These are phyloP conservation scores for Pterulicium gracile DNA, from an alignment of 1,284 basidiomycete genomes.

Conservation along the genomic window DNA sequence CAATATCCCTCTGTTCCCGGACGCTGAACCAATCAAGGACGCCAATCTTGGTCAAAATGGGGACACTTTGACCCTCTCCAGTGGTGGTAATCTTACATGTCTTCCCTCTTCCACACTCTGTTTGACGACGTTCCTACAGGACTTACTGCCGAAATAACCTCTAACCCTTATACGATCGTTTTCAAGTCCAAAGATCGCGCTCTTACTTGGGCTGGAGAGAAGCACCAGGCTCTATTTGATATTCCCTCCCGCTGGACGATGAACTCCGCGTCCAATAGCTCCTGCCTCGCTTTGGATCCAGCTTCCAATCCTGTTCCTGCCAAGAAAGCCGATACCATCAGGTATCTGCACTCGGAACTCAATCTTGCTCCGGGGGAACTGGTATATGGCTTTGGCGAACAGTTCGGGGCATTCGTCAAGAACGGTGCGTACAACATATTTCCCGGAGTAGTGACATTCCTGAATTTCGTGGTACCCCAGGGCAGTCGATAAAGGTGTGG, in stretches of 20 bases:
- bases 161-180: slow-evolving; percentile 50
- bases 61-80: slow-evolving; percentile 22
- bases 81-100: background rate
- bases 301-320: slow-evolving; percentile 45
- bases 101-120: background rate
- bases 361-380: slow-evolving; percentile 61
- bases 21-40: slow-evolving; percentile 36
- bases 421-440: slow-evolving; percentile 37
- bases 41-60: slow-evolving; percentile 27
- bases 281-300: slow-evolving; percentile 45
- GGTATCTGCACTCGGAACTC: slow-evolving; percentile 60
- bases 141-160: slow-evolving; percentile 39
- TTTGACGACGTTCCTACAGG: background rate
- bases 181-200: slow-evolving; percentile 41
- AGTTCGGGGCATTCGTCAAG: slow-evolving; percentile 66
- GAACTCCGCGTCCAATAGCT: slow-evolving; percentile 47
- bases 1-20: slow-evolving; percentile 54
- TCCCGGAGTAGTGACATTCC: background rate
- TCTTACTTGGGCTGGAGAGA: slow-evolving; percentile 45
- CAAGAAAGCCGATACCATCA: slow-evolving; percentile 31
- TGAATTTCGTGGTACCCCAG: slow-evolving; percentile 18
- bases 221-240: slow-evolving; percentile 55
- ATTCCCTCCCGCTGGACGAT: slow-evolving; percentile 54
- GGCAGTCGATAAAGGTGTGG: slow-evolving; percentile 56
- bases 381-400: slow-evolving; percentile 63